A percentile compares a stretch with the other conserved stretches of the same genome.
These are phyloP conservation scores for Lichtheimia ornata DNA, from an alignment of 371 early-diverging fungal genomes.

Conservation along the genomic window DNA sequence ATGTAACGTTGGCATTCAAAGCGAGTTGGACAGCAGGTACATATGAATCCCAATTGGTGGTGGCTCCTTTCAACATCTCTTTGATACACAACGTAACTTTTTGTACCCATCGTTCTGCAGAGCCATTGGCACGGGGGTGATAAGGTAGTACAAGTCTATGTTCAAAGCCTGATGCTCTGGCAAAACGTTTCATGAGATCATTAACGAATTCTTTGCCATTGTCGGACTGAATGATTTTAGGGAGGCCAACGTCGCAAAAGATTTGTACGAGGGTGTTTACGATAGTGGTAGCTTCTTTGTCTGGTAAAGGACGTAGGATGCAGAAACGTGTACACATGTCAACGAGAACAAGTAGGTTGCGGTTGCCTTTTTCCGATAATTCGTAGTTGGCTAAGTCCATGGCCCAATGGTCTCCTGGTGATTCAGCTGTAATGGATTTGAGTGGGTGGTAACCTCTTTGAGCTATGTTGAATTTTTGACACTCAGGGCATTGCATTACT, in stretches of 20 bases:
- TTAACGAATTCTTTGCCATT: not conserved
- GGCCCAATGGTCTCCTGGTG: constrained; percentile 19
- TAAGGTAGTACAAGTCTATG: not conserved
- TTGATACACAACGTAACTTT: not conserved
- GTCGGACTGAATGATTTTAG: not conserved
- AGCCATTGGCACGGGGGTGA: not conserved
- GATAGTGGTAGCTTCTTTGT: not conserved
- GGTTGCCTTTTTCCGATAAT: not conserved
- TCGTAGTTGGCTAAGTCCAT: constrained; percentile 10
- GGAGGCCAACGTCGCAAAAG: not conserved
- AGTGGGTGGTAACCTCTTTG: constrained; percentile 19
- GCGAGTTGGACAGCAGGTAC: constrained; percentile 15
- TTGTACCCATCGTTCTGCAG: constrained; percentile 9
- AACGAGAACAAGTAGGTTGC: constrained; percentile 15
- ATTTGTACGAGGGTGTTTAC: not conserved
- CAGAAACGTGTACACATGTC: not conserved
- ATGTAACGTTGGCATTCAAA: constrained; percentile 11
- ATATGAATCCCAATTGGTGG: constrained; percentile 7
- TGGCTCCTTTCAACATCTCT: constrained; percentile 15
- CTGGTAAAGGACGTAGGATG: not conserved
- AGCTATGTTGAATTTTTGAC: constrained; percentile 18
- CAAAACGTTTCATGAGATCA: not conserved
- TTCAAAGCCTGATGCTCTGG: not conserved
- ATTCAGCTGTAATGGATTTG: constrained; percentile 8
- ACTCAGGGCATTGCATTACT: constrained; percentile 8